phyloP scores from a whole-genome alignment of 2,329 filamentous ascomycete genomes.

The Rugonectria rugulosa region DNA sequence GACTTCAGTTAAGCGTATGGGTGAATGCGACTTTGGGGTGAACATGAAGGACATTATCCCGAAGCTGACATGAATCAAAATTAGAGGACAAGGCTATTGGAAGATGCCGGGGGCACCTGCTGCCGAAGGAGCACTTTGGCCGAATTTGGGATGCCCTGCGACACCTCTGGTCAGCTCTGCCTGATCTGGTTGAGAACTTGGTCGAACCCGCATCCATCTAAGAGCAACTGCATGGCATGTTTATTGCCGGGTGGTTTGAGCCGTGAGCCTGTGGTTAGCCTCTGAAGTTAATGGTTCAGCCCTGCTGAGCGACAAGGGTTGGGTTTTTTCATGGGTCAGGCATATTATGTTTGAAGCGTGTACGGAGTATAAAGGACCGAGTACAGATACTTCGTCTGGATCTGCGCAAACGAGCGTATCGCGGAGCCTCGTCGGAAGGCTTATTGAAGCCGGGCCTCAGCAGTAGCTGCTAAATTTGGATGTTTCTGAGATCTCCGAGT shows the following conservation, averaged over 20 bases:
- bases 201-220: neutral
- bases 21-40: neutral
- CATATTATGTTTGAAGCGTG: neutral
- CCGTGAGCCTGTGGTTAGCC: neutral
- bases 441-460: too few relatives aligned
- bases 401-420: too few relatives aligned
- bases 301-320: conserved; percentile 23
- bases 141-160: conserved; percentile 25
- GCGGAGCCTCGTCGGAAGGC: too few relatives aligned
- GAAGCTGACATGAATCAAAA: neutral
- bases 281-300: conserved; percentile 29
- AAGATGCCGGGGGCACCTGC: too few relatives aligned
- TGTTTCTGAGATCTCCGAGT: neutral
- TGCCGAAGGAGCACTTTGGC: conserved; percentile 11
- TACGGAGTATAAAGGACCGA: too few relatives aligned
- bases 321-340: neutral
- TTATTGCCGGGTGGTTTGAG: conserved; percentile 1
- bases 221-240: conserved; percentile 1
- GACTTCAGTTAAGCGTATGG: conserved; percentile 5
- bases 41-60: too few relatives aligned
- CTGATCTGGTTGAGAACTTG: conserved; percentile 7
- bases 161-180: conserved; percentile 7
- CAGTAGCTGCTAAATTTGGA: neutral
- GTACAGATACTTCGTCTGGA: too few relatives aligned
- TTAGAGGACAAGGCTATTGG: neutral